Evolutionary conservation across 768 basidiomycete species (phyloP), one percentile per base, ranked within the genome.

Genomic region (Leccinum boreale): DNA sequence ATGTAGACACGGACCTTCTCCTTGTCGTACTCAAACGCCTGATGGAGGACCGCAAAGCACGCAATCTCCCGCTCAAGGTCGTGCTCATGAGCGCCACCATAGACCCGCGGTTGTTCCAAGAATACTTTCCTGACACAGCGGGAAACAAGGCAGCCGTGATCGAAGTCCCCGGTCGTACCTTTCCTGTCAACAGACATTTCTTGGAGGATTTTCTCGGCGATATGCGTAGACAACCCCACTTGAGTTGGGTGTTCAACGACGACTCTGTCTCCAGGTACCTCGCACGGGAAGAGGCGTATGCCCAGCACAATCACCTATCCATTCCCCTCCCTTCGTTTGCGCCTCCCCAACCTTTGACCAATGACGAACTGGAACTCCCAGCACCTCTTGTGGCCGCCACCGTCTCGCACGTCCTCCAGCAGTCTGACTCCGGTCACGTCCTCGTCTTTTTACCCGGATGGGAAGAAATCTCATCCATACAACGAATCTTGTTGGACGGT

Each of bases 41-140:
- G 23, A 73, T 95, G 66, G 82, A 80, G 6, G 87, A 92, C 57
- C 84, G 94, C 63, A 87, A 82, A 68, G 77, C 82, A 6, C 81
- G 82, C 61, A 80, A 82, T 11, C 82, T 86, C 49, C 86, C 90
- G 3, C 74, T 98, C 72, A 94, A 94, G 72, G 79, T 98, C 61
- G 74, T 97, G 45, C 81, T 98, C 56, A 97, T 98, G 94, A 95
- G 92, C 67, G 95, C 95, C 9, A 98, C 95, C 46, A 92, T 98
- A 68, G 92, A 97, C 65, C 90, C 94, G 9, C 82, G 82, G 0
- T 79, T 96, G 24, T 98, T 97, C 82, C 87, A 90, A 67, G 75
- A 81, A 11, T 98, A 98, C 75, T 98, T 98, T 77, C 75, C 78
- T 8, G 83, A 89, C 65, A 76, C 81, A 17, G 59, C 73, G 0